Evolutionary conservation across 2,329 filamentous ascomycete species (phyloP).

Genomic region (Hymenoscyphus repandus): DNA sequence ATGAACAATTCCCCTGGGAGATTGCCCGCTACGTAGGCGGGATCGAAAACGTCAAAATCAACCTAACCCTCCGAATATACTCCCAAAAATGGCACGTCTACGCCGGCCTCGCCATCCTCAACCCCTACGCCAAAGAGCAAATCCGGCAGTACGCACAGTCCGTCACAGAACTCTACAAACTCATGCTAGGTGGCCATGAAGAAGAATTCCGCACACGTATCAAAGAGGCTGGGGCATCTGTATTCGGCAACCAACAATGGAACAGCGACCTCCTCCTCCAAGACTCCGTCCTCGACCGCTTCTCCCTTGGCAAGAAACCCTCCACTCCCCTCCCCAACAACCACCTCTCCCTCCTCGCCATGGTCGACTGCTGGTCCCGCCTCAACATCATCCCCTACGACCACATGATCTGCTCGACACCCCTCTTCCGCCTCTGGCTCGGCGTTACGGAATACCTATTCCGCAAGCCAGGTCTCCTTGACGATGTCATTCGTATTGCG

Average conservation of each 20-base stretch:
- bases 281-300: slow-evolving; percentile 81
- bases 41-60: slow-evolving; percentile 99
- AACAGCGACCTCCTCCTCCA: slow-evolving; percentile 62
- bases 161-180: slow-evolving; percentile 90
- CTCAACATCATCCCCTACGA: slow-evolving; percentile 93
- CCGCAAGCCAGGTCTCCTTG: slow-evolving; percentile 71
- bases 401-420: slow-evolving; percentile 99
- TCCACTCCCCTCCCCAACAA: slow-evolving; percentile 71
- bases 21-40: slow-evolving; percentile 91
- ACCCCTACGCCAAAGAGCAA: slow-evolving; percentile 85
- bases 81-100: slow-evolving; percentile 99
- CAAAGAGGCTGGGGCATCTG: slow-evolving; percentile 70
- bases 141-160: slow-evolving; percentile 91
- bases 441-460: slow-evolving; percentile 97
- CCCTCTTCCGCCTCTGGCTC: slow-evolving; percentile 92
- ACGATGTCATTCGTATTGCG: slow-evolving; percentile 79
- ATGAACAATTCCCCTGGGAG: slow-evolving; percentile 95
- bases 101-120: slow-evolving; percentile 92
- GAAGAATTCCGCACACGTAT: slow-evolving; percentile 71
- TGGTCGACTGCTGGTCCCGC: slow-evolving; percentile 98
- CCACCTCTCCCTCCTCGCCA: slow-evolving; percentile 86
- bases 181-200: slow-evolving; percentile 84
- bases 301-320: slow-evolving; percentile 68
- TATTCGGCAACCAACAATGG: slow-evolving; percentile 54
- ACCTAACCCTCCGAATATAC: slow-evolving; percentile 95